Conservation (phyloP, 2,329 filamentous ascomycete species). For the Paraphaeosphaeria minitans region DNA sequence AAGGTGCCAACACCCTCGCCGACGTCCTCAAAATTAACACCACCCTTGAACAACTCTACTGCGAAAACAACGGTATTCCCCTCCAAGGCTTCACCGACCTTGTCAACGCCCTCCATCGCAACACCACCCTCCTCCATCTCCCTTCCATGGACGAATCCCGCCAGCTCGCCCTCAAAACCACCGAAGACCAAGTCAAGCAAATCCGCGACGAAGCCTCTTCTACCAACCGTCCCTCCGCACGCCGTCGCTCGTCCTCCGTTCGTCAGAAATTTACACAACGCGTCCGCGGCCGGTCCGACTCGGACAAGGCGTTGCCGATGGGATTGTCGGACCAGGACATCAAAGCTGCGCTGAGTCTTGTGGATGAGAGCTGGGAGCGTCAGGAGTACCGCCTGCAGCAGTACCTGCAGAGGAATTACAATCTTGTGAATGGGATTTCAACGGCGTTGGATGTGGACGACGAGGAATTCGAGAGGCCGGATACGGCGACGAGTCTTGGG, state of each 20-base stretch:
- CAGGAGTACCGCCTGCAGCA: slow-evolving; percentile 55
- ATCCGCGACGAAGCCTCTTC: slow-evolving; percentile 50
- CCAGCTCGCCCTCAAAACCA: slow-evolving; percentile 63
- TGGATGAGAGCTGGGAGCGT: slow-evolving; percentile 57
- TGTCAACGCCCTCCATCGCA: slow-evolving; percentile 70
- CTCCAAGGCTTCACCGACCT: slow-evolving; percentile 72
- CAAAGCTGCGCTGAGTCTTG: slow-evolving; percentile 53
- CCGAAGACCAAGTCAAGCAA: slow-evolving; percentile 61
- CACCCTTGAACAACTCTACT: slow-evolving; percentile 68
- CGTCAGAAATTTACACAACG: slow-evolving; percentile 42
- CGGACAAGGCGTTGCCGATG: slow-evolving; percentile 31
- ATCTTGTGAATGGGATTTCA: slow-evolving; percentile 51
- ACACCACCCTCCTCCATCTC: slow-evolving; percentile 65
- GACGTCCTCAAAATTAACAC: slow-evolving; percentile 70
- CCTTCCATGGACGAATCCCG: slow-evolving; percentile 68
- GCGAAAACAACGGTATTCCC: slow-evolving; percentile 73
- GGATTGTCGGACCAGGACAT: slow-evolving; percentile 55
- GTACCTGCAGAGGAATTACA: slow-evolving; percentile 55
- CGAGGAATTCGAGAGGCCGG: slow-evolving; percentile 53
- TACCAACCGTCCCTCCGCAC: slow-evolving; percentile 32
- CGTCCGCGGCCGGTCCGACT: slow-evolving; percentile 32
- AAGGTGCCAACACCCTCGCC: slow-evolving; percentile 71
- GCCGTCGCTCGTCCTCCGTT: slow-evolving; percentile 39
- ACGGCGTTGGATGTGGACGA: slow-evolving; percentile 53
- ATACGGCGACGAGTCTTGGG: slow-evolving; percentile 47